Base-by-base conservation (phyloP, 2,329 filamentous ascomycete species). In the Aspergillus jensenii region DNA sequence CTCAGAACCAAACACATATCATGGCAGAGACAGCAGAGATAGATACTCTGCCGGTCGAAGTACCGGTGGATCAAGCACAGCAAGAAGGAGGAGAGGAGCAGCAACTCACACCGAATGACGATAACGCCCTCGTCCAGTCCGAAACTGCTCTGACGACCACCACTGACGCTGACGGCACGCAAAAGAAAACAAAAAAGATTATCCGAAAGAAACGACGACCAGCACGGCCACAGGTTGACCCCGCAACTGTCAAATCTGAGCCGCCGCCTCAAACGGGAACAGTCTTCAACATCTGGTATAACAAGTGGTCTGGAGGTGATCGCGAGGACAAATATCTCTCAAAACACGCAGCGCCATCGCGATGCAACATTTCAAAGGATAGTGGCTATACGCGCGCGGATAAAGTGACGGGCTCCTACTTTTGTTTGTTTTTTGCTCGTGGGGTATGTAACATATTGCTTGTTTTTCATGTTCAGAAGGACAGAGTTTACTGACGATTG, bases 271-370 rank as follows among this genome's bases (percentile, higher is more conserved):
- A 98, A 69, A 98, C 93, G 0, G 95, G 95, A 53, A 96, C 91
- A 0, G 91, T 93, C 58, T 99, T 95, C 83, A 99, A 99, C 76
- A 96, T 96, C 70, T 97, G 93, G 93, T 96, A 97, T 79, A 97
- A 96, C 80, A 98, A 97, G 77, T 98, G 93, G 93, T 90, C 88
- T 1, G 95, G 95, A 65, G 95, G 95, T 69, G 95, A 99, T 76
- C 86, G 92, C 60, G 93, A 98, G 71, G 92, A 96, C 79, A 91
- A 93, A 67, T 92, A 93, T 70, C 84, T 92, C 4, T 91, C 89
- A 37, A 89, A 97, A 71, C 90, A 88, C 21, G 85, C 88, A 14
- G 93, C 95, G 3, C 87, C 89, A 63, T 89, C 89, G 2, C 90
- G 96, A 55, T 98, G 95, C 81, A 95, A 93, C 71, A 81, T 99